Evolutionary conservation across 73 alveolate species (phyloP).

Genomic region (Paramecium primaurelia): DNA sequence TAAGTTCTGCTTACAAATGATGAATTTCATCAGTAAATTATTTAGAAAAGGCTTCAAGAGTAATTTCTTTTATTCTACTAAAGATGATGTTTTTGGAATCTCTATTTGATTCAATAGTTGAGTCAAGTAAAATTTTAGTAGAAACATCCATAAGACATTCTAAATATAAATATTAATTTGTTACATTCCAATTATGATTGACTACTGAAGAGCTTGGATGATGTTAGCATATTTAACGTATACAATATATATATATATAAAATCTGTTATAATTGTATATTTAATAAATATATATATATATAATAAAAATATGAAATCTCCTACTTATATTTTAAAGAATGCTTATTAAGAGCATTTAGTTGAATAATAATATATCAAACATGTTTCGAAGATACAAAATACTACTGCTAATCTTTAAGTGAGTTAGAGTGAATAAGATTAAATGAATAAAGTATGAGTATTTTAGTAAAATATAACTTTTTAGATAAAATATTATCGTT

Average conservation of each 20-base stretch:
- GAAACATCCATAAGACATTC: conserved; percentile 2
- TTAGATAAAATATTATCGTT: neutral
- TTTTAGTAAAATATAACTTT: neutral
- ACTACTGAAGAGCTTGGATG: neutral
- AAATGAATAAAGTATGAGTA: conserved; percentile 8
- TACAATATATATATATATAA: neutral
- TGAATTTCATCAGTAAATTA: neutral
- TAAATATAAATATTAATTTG: neutral
- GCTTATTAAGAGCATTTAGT: conserved; percentile 3
- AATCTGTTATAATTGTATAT: neutral
- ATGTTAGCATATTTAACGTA: neutral
- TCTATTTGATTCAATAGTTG: neutral
- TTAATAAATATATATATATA: neutral
- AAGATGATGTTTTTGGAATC: neutral
- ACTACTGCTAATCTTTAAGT: neutral
- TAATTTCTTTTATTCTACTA: neutral
- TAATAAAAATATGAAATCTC: conserved; percentile 14
- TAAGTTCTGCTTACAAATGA: neutral
- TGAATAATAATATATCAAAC: neutral
- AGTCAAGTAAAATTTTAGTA: neutral
- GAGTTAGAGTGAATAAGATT: neutral
- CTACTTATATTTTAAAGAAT: conserved; percentile 35
- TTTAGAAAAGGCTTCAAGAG: conserved; percentile 4
- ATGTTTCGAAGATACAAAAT: neutral
- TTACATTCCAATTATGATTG: neutral